Evolutionary conservation across 2,329 filamentous ascomycete genomes (phyloP).

Genomic region (Lecanicillium sp.): DNA sequence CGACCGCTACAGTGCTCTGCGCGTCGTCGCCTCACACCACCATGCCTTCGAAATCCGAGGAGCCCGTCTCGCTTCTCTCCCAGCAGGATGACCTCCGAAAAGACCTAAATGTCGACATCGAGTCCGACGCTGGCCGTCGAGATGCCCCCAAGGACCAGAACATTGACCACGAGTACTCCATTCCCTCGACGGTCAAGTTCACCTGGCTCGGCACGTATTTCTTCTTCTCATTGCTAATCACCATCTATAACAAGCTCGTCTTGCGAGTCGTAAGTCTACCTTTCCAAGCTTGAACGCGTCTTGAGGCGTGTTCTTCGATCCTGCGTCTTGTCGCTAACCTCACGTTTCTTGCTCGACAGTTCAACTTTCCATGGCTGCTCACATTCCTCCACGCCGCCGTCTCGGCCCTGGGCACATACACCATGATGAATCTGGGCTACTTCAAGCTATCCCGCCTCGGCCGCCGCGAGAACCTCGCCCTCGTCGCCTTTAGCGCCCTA

Average conservation of each 20-base stretch:
- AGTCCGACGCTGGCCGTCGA: constrained; percentile 19
- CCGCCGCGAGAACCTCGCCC: constrained; percentile 44
- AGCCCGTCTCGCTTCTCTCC: constrained; percentile 21
- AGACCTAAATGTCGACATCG: constrained; percentile 18
- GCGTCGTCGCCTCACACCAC: no score
- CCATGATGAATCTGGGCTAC: constrained; percentile 42
- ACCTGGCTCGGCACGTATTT: constrained; percentile 46
- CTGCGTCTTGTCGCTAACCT: not conserved
- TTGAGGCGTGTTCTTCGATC: not conserved
- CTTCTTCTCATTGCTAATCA: constrained; percentile 38
- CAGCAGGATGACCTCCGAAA: no score
- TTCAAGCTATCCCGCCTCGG: constrained; percentile 46
- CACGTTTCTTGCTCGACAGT: constrained; percentile 26
- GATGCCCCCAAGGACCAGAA: constrained; percentile 24
- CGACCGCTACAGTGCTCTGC: no score
- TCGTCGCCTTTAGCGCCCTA: constrained; percentile 50
- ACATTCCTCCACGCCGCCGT: constrained; percentile 52
- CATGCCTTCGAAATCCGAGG: constrained; percentile 13
- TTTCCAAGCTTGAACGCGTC: not conserved
- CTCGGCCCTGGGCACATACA: constrained; percentile 47
- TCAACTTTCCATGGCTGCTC: constrained; percentile 53
- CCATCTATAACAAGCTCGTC: constrained; percentile 53
- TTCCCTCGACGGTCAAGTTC: constrained; percentile 37
- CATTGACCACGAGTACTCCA: constrained; percentile 36
- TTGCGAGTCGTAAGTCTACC: constrained; percentile 37